Percentiles rank a stretch among this genome's conserved stretches.
These are phyloP conservation scores for Halenospora varia DNA, from an alignment of 495 filamentous ascomycete genomes.

Conservation along the genomic window DNA sequence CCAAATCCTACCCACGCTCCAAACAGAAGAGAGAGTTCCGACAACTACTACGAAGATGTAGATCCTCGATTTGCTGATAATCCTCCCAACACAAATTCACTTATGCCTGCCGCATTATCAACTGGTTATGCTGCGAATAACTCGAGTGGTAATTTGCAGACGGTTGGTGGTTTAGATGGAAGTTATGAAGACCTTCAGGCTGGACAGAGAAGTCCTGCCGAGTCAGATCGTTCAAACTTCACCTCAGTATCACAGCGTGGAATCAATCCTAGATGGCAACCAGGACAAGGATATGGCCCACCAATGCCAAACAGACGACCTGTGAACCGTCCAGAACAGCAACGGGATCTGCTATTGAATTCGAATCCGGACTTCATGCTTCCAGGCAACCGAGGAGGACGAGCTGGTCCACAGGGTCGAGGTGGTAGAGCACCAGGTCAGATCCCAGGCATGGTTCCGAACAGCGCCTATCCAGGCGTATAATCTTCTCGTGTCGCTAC, in stretches of 20 bases:
- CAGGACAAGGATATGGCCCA: conserved; percentile 27
- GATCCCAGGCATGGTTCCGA: conserved; percentile 22
- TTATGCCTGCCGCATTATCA: conserved; percentile 13
- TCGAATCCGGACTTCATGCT: conserved; percentile 76
- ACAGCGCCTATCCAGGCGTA: conserved; percentile 21
- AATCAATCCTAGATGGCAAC: conserved; percentile 82
- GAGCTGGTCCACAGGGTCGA: conserved; percentile 11
- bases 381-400: conserved; percentile 28
- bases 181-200: conserved; percentile 55
- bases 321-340: conserved; percentile 17
- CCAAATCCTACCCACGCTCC: conserved; percentile 25
- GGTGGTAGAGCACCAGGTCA: conserved; percentile 19
- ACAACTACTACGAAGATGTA: conserved; percentile 87
- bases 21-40: conserved; percentile 37
- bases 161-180: conserved; percentile 17
- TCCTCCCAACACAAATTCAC: conserved; percentile 23
- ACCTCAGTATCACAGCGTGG: conserved; percentile 81
- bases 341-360: conserved; percentile 57
- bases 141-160: conserved; percentile 23
- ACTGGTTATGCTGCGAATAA: conserved; percentile 25
- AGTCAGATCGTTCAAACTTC: conserved; percentile 74
- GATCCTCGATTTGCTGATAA: conserved; percentile 72
- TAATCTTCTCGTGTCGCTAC: not conserved
- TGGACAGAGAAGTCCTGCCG: conserved; percentile 68
- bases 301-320: conserved; percentile 32